Conservation (phyloP, 176 grass and related monocot species). For the Oryza australiensis region DNA sequence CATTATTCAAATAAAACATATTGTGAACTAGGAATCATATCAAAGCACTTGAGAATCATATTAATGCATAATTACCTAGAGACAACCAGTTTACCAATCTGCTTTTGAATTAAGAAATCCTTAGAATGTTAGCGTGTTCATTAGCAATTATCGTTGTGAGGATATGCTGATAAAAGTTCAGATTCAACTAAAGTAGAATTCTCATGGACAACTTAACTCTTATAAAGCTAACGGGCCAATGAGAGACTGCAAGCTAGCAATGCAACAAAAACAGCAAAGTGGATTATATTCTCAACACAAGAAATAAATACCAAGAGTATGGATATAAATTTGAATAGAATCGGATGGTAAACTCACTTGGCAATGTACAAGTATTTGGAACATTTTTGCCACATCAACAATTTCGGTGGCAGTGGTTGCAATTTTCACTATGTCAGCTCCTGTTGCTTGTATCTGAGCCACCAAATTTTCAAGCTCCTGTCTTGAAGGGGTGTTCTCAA, state of each 20-base stretch:
- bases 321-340: background rate
- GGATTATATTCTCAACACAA: background rate
- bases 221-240: background rate
- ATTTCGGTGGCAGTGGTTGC: constrained; percentile 84
- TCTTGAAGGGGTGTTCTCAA: constrained; percentile 69
- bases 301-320: background rate
- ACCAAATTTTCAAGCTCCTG: constrained; percentile 68
- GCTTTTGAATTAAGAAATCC: background rate
- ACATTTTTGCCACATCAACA: constrained; percentile 85
- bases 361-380: constrained; percentile 70
- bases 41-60: constrained; percentile 1
- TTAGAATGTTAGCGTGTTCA: background rate
- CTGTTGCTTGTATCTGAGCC: constrained; percentile 73
- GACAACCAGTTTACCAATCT: background rate
- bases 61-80: no score
- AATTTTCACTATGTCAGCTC: constrained; percentile 95
- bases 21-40: constrained; percentile 38
- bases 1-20: constrained; percentile 60
- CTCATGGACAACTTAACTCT: constrained; percentile 18
- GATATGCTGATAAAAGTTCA: constrained; percentile 6
- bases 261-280: background rate
- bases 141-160: background rate
- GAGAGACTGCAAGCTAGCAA: background rate
- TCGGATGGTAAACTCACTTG: constrained; percentile 53
- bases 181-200: background rate